Percentiles rank a stretch among this genome's conserved stretches.
Conservation (phyloP, 768 basidiomycete genomes). For the Phylloporus sp. region DNA sequence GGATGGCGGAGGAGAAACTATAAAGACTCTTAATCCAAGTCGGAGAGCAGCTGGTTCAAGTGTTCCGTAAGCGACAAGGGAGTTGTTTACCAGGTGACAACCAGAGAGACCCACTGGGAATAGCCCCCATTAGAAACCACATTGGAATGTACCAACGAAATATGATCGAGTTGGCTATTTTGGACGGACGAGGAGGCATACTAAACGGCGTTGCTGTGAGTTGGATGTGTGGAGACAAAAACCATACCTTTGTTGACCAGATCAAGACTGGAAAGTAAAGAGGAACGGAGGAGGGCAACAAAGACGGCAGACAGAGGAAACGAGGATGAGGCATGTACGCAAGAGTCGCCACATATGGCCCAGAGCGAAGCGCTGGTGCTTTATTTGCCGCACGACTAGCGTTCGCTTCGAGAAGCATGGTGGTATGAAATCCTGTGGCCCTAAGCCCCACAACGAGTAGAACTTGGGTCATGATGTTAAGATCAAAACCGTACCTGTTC, state of each 20-base stretch:
- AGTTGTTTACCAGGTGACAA: background rate
- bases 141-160: background rate
- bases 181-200: background rate
- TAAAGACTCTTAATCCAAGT: background rate
- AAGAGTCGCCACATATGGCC: background rate
- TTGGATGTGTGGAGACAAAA: background rate
- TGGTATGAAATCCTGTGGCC: too few species aligned
- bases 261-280: background rate
- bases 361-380: background rate
- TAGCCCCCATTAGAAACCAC: background rate
- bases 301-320: background rate
- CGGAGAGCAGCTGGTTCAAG: background rate
- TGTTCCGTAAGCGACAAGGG: background rate
- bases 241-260: background rate
- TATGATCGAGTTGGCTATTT: background rate
- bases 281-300: background rate
- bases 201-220: background rate
- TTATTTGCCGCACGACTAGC: background rate
- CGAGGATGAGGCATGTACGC: background rate
- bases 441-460: too few species aligned
- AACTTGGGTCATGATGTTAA: too few species aligned
- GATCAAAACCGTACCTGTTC: too few species aligned
- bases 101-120: background rate
- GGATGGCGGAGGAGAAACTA: background rate
- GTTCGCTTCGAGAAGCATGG: too few species aligned